A percentile compares a stretch with the other conserved stretches of the same genome.
These are phyloP conservation scores for Pseudoturritis turrita DNA, from an alignment of 345 rosid species.

Conservation along the genomic window DNA sequence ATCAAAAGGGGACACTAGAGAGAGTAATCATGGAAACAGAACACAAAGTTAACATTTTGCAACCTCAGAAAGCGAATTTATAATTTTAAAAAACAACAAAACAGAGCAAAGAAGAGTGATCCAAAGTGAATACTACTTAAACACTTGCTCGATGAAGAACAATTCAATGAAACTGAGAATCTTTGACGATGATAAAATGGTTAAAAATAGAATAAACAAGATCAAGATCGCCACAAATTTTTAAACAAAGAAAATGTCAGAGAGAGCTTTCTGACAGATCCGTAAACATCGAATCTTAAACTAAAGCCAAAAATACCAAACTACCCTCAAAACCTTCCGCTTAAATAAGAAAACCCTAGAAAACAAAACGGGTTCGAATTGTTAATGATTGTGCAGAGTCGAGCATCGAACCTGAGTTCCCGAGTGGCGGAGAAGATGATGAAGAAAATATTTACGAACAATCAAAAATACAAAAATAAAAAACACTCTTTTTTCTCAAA, in stretches of 20 bases:
- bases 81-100: neutral
- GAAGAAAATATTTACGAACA: neutral
- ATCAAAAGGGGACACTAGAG: conserved; percentile 11
- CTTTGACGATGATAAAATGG: conserved; percentile 11
- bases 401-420: neutral
- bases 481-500: neutral
- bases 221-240: conserved; percentile 20
- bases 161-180: neutral
- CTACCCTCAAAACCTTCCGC: conserved; percentile 20
- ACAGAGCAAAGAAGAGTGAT: conserved; percentile 25
- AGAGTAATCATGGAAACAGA: conserved; percentile 24
- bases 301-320: conserved; percentile 18
- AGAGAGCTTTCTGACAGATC: conserved; percentile 27
- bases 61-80: neutral
- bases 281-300: conserved; percentile 17
- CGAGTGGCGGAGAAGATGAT: neutral
- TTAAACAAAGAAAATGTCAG: conserved; percentile 20
- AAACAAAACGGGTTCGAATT: neutral
- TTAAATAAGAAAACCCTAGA: conserved; percentile 15
- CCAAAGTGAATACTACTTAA: conserved; percentile 12
- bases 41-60: neutral
- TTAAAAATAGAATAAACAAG: conserved; percentile 21
- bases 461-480: neutral
- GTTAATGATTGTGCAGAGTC: neutral
- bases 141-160: neutral